Percentiles rank a stretch among this genome's conserved stretches.
These are phyloP conservation scores for Psilocybe sp. DNA, from an alignment of 768 basidiomycete genomes.

Conservation along the genomic window DNA sequence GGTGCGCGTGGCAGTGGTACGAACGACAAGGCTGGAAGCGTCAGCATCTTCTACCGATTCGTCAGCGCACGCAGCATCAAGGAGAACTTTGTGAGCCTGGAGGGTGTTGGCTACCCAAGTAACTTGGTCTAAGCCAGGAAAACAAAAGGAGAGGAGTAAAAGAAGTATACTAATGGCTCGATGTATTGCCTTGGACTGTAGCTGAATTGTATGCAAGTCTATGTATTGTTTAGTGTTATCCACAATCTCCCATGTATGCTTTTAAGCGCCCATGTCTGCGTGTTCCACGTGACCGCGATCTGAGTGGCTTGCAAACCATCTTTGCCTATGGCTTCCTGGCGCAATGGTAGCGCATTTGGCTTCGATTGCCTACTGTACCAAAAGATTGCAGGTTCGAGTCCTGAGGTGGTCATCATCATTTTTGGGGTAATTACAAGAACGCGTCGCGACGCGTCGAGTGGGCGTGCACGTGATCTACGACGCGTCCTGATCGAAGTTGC, in stretches of 20 bases:
- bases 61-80: constrained; percentile 92
- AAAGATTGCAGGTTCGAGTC: constrained; percentile 97
- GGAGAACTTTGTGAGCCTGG: constrained; percentile 88
- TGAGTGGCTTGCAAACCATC: too few relatives aligned
- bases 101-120: constrained; percentile 82
- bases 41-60: constrained; percentile 70
- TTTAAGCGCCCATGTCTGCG: too few relatives aligned
- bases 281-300: too few relatives aligned
- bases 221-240: too few relatives aligned
- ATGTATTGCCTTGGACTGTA: too few relatives aligned
- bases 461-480: constrained; percentile 3
- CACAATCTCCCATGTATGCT: too few relatives aligned
- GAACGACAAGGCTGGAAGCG: constrained; percentile 94
- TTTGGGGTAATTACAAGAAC: too few relatives aligned
- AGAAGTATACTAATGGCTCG: too few relatives aligned
- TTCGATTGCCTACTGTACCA: constrained; percentile 81
- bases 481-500: constrained; percentile 2
- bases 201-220: too few relatives aligned
- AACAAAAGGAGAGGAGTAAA: too few relatives aligned
- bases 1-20: constrained; percentile 92
- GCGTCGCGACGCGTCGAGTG: too few relatives aligned
- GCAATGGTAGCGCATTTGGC: constrained; percentile 96
- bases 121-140: constrained; percentile 59
- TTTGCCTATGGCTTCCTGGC: constrained; percentile 63
- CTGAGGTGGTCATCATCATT: constrained; percentile 74